These are phyloP conservation scores for Thermomucor indicae-seudaticae DNA, from an alignment of 371 early-diverging fungal species.

Conservation along the genomic window DNA sequence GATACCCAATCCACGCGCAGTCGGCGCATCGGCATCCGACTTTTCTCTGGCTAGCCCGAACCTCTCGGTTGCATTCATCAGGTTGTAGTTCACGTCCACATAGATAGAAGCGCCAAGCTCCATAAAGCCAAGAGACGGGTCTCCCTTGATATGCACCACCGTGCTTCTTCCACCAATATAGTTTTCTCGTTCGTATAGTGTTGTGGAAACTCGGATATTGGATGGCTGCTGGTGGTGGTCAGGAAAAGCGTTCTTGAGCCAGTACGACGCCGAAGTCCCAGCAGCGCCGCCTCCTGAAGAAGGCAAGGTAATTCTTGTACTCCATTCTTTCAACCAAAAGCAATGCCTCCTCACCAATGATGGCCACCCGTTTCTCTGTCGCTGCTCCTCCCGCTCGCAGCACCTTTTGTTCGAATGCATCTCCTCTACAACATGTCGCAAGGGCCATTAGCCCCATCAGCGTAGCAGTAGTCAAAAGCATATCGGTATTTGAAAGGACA, in stretches of 20 bases:
- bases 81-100: slow-evolving; percentile 52
- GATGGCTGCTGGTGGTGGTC: slow-evolving; percentile 12
- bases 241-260: slow-evolving; percentile 42
- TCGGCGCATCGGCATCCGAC: slow-evolving; percentile 1
- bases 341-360: slow-evolving; percentile 34
- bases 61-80: slow-evolving; percentile 47
- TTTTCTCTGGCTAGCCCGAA: slow-evolving; percentile 42
- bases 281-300: slow-evolving; percentile 60
- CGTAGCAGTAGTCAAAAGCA: too few relatives aligned
- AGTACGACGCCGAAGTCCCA: slow-evolving; percentile 59
- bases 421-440: too few relatives aligned
- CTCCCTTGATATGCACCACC: slow-evolving; percentile 36
- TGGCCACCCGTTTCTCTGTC: slow-evolving; percentile 27
- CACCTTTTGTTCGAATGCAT: too few relatives aligned
- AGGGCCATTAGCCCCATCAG: too few relatives aligned
- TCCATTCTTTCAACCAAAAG: neutral
- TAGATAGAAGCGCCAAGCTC: slow-evolving; percentile 66
- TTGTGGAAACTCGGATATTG: slow-evolving; percentile 24
- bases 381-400: too few relatives aligned
- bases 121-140: slow-evolving; percentile 27
- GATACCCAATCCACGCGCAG: slow-evolving; percentile 28
- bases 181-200: slow-evolving; percentile 48
- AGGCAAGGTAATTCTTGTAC: neutral
- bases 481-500: too few relatives aligned
- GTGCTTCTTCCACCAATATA: slow-evolving; percentile 56